Conservation (phyloP, 2,329 filamentous ascomycete genomes). For the Fusarium verrucosum region DNA sequence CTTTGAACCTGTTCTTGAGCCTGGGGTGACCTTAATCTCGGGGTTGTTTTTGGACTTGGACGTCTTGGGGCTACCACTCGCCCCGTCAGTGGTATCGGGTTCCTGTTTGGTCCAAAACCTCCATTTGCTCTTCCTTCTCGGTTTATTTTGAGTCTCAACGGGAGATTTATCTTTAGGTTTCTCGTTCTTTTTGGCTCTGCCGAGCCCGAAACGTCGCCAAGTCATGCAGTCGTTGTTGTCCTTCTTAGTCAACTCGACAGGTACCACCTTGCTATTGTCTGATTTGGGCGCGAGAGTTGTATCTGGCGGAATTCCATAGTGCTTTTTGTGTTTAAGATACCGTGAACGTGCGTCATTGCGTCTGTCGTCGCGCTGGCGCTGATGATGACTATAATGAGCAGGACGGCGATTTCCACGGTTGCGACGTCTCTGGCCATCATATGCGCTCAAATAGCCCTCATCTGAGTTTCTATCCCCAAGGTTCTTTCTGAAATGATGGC, state of each 20-base stretch:
- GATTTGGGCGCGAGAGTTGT: not conserved
- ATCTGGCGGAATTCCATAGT: not conserved
- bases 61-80: not conserved
- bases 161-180: not conserved
- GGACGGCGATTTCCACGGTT: slow-evolving; percentile 4
- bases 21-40: not conserved
- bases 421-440: slow-evolving; percentile 1
- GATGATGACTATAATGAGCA: slow-evolving; percentile 3
- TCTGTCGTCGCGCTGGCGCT: not conserved
- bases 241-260: slow-evolving; percentile 17
- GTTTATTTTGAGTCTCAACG: not conserved
- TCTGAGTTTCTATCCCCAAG: not conserved
- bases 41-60: not conserved
- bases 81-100: not conserved
- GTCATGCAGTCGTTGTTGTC: not conserved
- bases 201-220: slow-evolving; percentile 11
- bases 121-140: slow-evolving; percentile 22
- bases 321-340: not conserved
- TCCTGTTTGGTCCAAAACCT: slow-evolving; percentile 21
- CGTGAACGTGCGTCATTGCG: not conserved
- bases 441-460: not conserved
- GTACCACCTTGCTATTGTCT: not conserved
- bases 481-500: not conserved
- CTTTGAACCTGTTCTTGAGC: not conserved
- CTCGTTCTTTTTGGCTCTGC: slow-evolving; percentile 3